Base-by-base conservation (phyloP, 371 early-diverging fungal species). In the Batkoa obscura region DNA sequence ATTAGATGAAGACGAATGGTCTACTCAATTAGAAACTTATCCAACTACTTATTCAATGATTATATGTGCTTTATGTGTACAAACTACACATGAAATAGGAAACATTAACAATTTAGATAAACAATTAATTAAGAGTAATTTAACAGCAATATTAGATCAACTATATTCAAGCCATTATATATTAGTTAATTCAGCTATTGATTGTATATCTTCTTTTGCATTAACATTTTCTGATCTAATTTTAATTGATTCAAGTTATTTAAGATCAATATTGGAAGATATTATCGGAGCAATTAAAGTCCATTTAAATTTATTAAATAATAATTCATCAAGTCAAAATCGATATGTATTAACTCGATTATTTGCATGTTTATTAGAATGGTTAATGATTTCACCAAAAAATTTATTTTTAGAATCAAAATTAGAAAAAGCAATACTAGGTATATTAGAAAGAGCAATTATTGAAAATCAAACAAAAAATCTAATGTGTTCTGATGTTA, bases 211-310 rank as follows among this genome's bases (percentile, higher is more conserved):
- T 10, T 35, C 10, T 8, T 39, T 53, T 12, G 13, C 53, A 2
- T 15, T 5, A 5, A 13, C 5, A 10, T 6, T 10, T 45, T 3
- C 38, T 15, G 13, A 37, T 39, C 6, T 41, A 4, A 10, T 15
- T 39, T 41, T n/a, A 12, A 8, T 53, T 8, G 36, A 35, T 13
- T 17, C 10, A 2, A 39, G 12, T 10, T 15, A 15, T 10, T 10
- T 39, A 4, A 39, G 6, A 10, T 35, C 53, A 36, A 53, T 53
- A 13, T 32, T 53, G 12, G 53, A 53, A 53, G 53, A 53, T 53
- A 39, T 53, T 15, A 39, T 38, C 10, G 53, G 53, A 6, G 53
- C 53, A 13, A n/a, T 53, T 4, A 53, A 53, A n/a, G 53, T 23
- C 0, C 53, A 53, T 53, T 31, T 53, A 10, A 37, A 53, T 15